phyloP scores from a whole-genome alignment of 1,139 yeast species.

The Ogataea hybrid region DNA sequence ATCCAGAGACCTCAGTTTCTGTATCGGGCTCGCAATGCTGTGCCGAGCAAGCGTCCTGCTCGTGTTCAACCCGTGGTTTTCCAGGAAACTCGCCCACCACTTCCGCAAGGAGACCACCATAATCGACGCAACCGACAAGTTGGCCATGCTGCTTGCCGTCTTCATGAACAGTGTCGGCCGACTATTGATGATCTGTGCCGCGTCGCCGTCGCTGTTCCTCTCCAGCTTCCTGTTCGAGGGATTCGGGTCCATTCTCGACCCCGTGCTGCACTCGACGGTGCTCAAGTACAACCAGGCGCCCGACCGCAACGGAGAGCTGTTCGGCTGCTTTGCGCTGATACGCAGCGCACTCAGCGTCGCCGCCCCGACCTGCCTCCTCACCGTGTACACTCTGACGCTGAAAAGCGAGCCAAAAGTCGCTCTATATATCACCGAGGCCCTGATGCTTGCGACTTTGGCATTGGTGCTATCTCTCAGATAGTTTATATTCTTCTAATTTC shows the following conservation, averaged over 20 bases:
- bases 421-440: constrained; percentile 21
- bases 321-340: constrained; percentile 50
- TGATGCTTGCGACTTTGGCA: constrained; percentile 15
- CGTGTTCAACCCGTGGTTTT: constrained; percentile 40
- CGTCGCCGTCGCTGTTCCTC: constrained; percentile 28
- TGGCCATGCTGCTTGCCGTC: constrained; percentile 40
- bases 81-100: constrained; percentile 37
- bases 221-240: constrained; percentile 40
- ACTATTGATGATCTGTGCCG: constrained; percentile 36
- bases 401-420: constrained; percentile 32
- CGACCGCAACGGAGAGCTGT: constrained; percentile 49
- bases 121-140: constrained; percentile 56
- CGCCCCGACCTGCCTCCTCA: constrained; percentile 40
- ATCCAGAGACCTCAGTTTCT: constrained; percentile 56
- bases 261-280: constrained; percentile 48
- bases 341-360: constrained; percentile 40
- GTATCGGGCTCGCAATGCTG: constrained; percentile 53
- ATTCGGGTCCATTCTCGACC: constrained; percentile 46
- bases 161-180: constrained; percentile 45
- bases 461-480: constrained; percentile 12
- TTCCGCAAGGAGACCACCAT: constrained; percentile 29
- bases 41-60: constrained; percentile 43
- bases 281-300: constrained; percentile 47
- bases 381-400: constrained; percentile 40
- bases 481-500: background rate